A percentile compares a stretch with the other conserved stretches of the same genome.
Evolutionary conservation across 495 filamentous ascomycete genomes (phyloP).

Genomic region (Aspergillus saccharolyticus): DNA sequence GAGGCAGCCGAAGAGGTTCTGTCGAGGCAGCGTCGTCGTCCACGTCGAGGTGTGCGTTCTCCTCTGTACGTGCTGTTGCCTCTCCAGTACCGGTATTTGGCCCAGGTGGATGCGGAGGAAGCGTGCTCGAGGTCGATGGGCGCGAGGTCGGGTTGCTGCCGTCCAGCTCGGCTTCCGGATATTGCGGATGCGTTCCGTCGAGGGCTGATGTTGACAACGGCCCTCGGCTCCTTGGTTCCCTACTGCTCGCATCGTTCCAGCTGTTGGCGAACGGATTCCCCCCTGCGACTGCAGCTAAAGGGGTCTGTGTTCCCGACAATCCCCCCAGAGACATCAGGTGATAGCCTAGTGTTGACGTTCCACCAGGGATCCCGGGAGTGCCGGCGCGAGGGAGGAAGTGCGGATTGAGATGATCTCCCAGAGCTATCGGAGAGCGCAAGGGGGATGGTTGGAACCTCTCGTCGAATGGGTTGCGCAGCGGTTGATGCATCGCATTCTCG

Average conservation of each 20-base stretch:
- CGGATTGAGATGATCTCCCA: constrained; percentile 51
- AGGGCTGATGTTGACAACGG: constrained; percentile 11
- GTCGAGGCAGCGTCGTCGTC: constrained; percentile 25
- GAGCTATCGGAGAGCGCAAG: constrained; percentile 38
- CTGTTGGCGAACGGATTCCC: constrained; percentile 50
- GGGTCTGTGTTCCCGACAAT: constrained; percentile 80
- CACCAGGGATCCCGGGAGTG: constrained; percentile 76
- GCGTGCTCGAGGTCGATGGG: constrained; percentile 41
- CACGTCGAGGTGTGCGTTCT: constrained; percentile 15
- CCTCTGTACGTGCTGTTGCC: constrained; percentile 15
- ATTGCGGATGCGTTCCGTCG: constrained; percentile 7
- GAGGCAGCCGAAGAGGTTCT: constrained; percentile 28
- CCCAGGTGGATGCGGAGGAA: constrained; percentile 29
- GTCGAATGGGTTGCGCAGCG: constrained; percentile 23
- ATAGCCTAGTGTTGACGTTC: constrained; percentile 84
- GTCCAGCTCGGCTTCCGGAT: constrained; percentile 30
- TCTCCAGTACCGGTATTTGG: constrained; percentile 19
- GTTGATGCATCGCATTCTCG: constrained; percentile 26
- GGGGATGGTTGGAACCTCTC: constrained; percentile 30
- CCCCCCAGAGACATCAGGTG: constrained; percentile 71
- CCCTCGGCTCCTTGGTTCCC: constrained; percentile 16
- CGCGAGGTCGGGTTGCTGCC: constrained; percentile 35
- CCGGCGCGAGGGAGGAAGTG: constrained; percentile 61
- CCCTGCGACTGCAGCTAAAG: constrained; percentile 80
- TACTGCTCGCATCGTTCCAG: constrained; percentile 41